These are phyloP conservation scores for Chalaropsis ovoidea DNA, from an alignment of 2,329 filamentous ascomycete genomes.

Conservation along the genomic window DNA sequence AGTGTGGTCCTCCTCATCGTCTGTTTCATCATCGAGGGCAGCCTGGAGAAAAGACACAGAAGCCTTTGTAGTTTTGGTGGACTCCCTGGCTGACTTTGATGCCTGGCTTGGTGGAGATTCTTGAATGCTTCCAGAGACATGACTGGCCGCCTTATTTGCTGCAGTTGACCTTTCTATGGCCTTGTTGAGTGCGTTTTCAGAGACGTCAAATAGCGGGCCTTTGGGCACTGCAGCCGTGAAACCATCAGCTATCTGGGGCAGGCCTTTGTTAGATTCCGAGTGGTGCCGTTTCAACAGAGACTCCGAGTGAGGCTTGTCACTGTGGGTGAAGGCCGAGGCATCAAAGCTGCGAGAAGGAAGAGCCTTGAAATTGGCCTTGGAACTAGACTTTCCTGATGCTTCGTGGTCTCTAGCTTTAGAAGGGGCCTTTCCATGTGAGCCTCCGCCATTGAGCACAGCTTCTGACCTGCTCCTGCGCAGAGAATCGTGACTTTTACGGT, in stretches of 20 bases:
- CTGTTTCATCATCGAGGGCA: slow-evolving; percentile 17
- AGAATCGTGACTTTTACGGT: slow-evolving; percentile 25
- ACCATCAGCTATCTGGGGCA: neutral
- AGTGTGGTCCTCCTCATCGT: slow-evolving; percentile 14
- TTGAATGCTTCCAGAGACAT: neutral
- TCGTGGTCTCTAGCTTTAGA: neutral
- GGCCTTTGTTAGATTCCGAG: neutral
- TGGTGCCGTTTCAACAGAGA: neutral
- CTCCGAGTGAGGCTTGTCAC: neutral
- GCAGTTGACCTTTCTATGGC: neutral
- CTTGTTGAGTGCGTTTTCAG: slow-evolving; percentile 14
- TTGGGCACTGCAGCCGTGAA: neutral
- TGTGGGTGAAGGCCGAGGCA: neutral
- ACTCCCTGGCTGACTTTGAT: neutral
- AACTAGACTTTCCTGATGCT: neutral
- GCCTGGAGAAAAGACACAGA: slow-evolving; percentile 15
- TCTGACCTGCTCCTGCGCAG: slow-evolving; percentile 4
- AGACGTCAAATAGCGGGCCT: slow-evolving; percentile 11
- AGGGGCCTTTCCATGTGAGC: neutral
- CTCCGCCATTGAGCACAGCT: neutral
- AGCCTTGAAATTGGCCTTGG: neutral
- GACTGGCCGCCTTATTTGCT: neutral
- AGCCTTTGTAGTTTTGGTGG: neutral
- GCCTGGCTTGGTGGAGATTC: neutral
- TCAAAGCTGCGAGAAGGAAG: slow-evolving; percentile 2